Base-by-base conservation (phyloP, 768 basidiomycete species). In the Austroboletus eburneus region DNA sequence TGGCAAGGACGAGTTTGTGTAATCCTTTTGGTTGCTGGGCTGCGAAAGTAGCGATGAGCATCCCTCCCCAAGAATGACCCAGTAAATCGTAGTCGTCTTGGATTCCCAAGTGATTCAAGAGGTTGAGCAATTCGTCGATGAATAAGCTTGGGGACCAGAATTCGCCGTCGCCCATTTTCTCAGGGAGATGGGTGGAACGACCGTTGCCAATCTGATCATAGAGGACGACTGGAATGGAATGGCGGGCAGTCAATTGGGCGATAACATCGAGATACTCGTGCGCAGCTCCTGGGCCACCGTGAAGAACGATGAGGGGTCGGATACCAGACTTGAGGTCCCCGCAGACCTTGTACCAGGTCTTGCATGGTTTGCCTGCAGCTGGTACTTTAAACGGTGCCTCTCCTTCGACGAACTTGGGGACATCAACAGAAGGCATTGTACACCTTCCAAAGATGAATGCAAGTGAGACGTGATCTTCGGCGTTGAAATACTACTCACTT, bases 131-230 rank as follows among this genome's bases (percentile, higher is more conserved):
- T 62, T 82, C 75, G 49, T 75, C 67, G 51, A 77, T 60, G 65
- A 79, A 80, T 5, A 81, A 66, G 43, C 72, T 58, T 23, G 65
- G 57, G 16, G 68, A 76, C 78, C 78, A 80, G 63, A 82, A 81
- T 12, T 34, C 32, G 2, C 57, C 50, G 25, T 72, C 68, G 13
- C 64, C 67, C 6, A 56, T 66, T 52, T 76, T 79, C 49, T 79
- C 74, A 9, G 59, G 72, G 17, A 80, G 65, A 51, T 79, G 77
- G 9, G 78, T 78, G 12, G 79, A 81, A 21, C 62, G 61, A n/a
- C 78, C 78, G 45, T 62, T 70, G 8, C 79, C 80, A 37, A 82
- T 47, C 55, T 81, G 80, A 56, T 79, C 77, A 61, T 81, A 81
- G 38, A 79, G 54, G 33, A 83, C 54, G 53, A 81, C 67, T 10